Conservation (phyloP, 2,329 filamentous ascomycete species). For the Penicillium rolfsii region DNA sequence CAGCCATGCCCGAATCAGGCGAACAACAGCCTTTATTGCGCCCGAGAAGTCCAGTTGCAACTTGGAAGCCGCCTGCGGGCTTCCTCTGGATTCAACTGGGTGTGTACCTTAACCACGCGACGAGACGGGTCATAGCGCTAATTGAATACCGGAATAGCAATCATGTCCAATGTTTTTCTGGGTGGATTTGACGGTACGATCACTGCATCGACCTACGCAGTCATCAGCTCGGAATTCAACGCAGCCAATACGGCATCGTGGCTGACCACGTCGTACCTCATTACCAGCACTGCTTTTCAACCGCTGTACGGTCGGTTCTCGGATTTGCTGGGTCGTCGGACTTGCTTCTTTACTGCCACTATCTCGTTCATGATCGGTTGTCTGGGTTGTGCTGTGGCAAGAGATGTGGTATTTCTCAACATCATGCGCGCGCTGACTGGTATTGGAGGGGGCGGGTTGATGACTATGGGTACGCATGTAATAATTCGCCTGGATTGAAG, state of each 20-base stretch:
- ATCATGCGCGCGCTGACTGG: slow-evolving; percentile 71
- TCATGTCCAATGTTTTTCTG: slow-evolving; percentile 68
- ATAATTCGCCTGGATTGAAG: neutral
- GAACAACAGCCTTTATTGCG: slow-evolving; percentile 34
- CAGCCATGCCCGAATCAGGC: slow-evolving; percentile 11
- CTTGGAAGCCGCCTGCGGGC: slow-evolving; percentile 56
- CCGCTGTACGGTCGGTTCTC: slow-evolving; percentile 73
- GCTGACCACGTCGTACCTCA: slow-evolving; percentile 66
- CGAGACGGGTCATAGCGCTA: neutral
- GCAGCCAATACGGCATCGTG: slow-evolving; percentile 51
- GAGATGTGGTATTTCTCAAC: slow-evolving; percentile 70
- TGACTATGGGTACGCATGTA: slow-evolving; percentile 59
- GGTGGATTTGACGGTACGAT: slow-evolving; percentile 56
- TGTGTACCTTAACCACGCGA: slow-evolving; percentile 20
- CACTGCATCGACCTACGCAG: slow-evolving; percentile 49
- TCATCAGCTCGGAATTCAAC: slow-evolving; percentile 53
- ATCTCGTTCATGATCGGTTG: slow-evolving; percentile 67
- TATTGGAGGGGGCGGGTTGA: slow-evolving; percentile 71
- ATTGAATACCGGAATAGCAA: slow-evolving; percentile 43
- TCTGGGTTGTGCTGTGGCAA: slow-evolving; percentile 69
- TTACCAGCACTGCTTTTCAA: slow-evolving; percentile 69
- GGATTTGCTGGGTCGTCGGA: slow-evolving; percentile 66
- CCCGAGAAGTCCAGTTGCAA: slow-evolving; percentile 8
- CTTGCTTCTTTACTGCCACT: slow-evolving; percentile 67
- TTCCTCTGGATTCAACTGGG: slow-evolving; percentile 63